Conservation (phyloP, 306 rosid species). For the Herpetospermum pedunculosum region DNA sequence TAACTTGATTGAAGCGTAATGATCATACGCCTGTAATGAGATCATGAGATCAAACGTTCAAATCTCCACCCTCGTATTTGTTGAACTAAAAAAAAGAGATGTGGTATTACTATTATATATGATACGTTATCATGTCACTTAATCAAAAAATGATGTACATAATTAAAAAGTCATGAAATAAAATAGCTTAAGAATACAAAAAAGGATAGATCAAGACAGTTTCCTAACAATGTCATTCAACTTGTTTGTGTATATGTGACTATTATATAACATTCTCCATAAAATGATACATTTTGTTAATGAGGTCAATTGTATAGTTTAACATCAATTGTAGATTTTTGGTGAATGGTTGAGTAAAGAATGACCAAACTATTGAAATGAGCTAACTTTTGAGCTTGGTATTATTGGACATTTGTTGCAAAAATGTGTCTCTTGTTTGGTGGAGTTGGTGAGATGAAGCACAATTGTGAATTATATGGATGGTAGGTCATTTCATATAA, state of each 20-base stretch:
- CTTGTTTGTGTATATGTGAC: neutral
- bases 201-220: neutral
- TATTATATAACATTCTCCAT: neutral
- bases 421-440: neutral
- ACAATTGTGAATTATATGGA: neutral
- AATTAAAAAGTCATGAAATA: no score
- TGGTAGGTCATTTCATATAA: neutral
- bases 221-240: neutral
- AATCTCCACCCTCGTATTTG: no score
- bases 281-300: neutral
- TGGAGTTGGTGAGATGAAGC: conserved; percentile 1
- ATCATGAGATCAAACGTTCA: no score
- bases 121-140: no score
- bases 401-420: neutral
- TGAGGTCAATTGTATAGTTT: neutral
- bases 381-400: neutral
- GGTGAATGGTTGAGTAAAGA: neutral
- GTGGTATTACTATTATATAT: no score
- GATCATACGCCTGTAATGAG: no score
- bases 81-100: no score
- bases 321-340: neutral
- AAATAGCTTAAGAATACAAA: neutral
- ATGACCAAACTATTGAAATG: neutral
- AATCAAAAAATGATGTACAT: no score
- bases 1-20: no score